Base-by-base conservation (phyloP, 345 rosid genomes). In the Viola odorata region DNA sequence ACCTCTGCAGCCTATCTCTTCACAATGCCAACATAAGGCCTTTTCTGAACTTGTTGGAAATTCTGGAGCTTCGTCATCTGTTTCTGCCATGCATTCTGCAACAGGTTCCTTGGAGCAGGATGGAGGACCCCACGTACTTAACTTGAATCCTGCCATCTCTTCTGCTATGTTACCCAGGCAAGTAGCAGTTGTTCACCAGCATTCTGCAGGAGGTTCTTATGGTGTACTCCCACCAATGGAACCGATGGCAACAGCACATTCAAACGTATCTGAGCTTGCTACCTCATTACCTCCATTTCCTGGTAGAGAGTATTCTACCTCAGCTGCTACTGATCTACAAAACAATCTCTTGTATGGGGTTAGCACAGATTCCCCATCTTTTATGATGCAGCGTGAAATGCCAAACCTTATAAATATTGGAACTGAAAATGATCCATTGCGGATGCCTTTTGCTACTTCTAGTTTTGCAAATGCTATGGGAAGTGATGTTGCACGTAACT, bases 331-430 rank as follows among this genome's bases (percentile, higher is more conserved):
- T 15, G 81, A 77, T 73, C 76, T 78, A 14, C 84, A 80, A 45
- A 70, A 64, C 69, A 74, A 71, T 49, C 64, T 74, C n/a, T 52
- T 80, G 47, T 80, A 77, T 61, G 82, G 84, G 16, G 82, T 80
- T 45, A 77, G 69, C 68, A 80, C 77, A 12, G 82, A 80, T 52
- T 64, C 81, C 12, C 55, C 84, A 14, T 64, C 82, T 39, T 67
- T 77, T 50, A 66, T 75, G 82, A 57, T 73, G 72, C 82, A 74
- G 70, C 75, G 75, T 55, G 81, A 73, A 42, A 71, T 77, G 60
- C 57, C 77, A 15, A 77, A 64, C 36, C 69, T 77, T 53, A 75
- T 77, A 68, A 69, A 62, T 5, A 60, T 67, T 37, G 70, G 75
- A 71, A 56, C 44, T 58, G 84, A 80, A 61, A 67, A 68, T 57